Percentiles rank a stretch among this genome's conserved stretches.
These are phyloP conservation scores for Sporothrix mexicana DNA, from an alignment of 2,329 filamentous ascomycete species.

Conservation along the genomic window DNA sequence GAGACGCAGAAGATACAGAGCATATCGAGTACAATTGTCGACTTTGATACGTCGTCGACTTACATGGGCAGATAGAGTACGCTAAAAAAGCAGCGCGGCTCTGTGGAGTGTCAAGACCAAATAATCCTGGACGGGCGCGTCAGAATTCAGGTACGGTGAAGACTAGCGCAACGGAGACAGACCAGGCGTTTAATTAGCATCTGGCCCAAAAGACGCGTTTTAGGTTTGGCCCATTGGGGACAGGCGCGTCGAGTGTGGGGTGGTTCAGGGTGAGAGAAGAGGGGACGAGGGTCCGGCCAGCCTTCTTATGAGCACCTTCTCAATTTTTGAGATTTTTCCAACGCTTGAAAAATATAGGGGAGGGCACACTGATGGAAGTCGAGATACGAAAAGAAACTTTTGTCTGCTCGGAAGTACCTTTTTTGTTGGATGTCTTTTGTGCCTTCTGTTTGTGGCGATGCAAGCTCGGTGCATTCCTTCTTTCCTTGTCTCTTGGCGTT, in stretches of 20 bases:
- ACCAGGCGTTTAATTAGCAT: constrained; percentile 17
- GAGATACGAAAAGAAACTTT: too few relatives aligned
- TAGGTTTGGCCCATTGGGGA: constrained; percentile 25
- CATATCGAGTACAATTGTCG: neutral
- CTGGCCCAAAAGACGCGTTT: constrained; percentile 26
- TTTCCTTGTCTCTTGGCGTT: neutral
- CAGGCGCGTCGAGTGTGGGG: constrained; percentile 29
- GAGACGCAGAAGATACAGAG: neutral
- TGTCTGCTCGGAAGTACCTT: too few relatives aligned
- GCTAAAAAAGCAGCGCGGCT: constrained; percentile 2
- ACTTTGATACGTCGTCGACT: neutral
- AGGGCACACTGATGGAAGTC: too few relatives aligned
- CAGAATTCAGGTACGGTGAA: constrained; percentile 24
- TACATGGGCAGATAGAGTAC: neutral
- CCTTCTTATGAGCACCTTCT: too few relatives aligned
- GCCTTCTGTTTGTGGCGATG: neutral
- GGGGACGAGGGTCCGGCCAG: neutral
- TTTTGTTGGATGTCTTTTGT: too few relatives aligned
- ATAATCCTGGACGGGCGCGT: constrained; percentile 16
- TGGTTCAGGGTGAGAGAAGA: neutral
- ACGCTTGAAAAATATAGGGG: neutral
- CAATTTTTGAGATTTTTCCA: neutral
- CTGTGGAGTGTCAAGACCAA: constrained; percentile 21
- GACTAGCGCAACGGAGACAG: neutral
- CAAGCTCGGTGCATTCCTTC: neutral